These are phyloP conservation scores for Protea cynaroides DNA, from an alignment of 164 flowering plant species.

Conservation along the genomic window DNA sequence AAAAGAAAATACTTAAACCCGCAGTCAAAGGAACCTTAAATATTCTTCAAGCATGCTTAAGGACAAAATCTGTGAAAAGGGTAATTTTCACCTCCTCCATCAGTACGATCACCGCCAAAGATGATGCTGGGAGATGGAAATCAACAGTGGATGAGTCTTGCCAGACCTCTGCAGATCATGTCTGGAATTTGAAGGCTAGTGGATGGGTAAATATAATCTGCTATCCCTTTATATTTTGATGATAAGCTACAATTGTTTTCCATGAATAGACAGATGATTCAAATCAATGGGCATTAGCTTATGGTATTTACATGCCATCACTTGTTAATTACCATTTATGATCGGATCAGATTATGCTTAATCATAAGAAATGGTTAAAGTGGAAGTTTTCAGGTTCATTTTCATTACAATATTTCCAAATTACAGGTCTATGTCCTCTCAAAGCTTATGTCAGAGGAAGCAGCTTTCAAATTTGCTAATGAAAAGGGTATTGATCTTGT, in stretches of 20 bases:
- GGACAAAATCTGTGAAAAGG: slow-evolving; percentile 43
- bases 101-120: slow-evolving; percentile 63
- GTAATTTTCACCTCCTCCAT: slow-evolving; percentile 73
- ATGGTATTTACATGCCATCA: too few relatives aligned
- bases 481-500: slow-evolving; percentile 59
- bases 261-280: too few relatives aligned
- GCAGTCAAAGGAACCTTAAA: slow-evolving; percentile 56
- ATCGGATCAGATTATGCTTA: too few relatives aligned
- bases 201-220: slow-evolving; percentile 52
- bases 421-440: slow-evolving; percentile 58
- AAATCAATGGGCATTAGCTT: too few relatives aligned
- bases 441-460: slow-evolving; percentile 62
- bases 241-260: neutral
- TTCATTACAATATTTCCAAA: neutral
- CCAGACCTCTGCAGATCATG: slow-evolving; percentile 34
- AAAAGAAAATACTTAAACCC: slow-evolving; percentile 46
- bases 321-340: too few relatives aligned
- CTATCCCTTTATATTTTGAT: neutral
- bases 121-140: slow-evolving; percentile 39
- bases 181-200: slow-evolving; percentile 41
- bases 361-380: too few relatives aligned
- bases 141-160: slow-evolving; percentile 61
- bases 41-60: slow-evolving; percentile 52
- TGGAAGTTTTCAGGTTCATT: neutral
- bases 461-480: slow-evolving; percentile 56